phyloP scores from a whole-genome alignment of 148 eudicot genomes.

The Bassia scoparia region DNA sequence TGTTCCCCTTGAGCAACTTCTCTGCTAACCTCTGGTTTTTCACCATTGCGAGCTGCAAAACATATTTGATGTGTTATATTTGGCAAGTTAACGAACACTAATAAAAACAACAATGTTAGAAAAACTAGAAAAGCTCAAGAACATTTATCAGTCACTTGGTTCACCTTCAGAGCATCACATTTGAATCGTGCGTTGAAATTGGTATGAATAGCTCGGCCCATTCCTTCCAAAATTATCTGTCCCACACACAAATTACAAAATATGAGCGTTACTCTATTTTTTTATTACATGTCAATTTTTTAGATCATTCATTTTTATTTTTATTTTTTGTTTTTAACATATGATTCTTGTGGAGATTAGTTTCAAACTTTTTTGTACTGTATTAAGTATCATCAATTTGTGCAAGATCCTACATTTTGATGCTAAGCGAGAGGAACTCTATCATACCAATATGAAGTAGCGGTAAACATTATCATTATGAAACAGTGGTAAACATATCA shows the following conservation, averaged over 20 bases:
- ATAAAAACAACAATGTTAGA: neutral
- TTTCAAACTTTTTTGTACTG: too few relatives aligned
- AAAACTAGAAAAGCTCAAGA: neutral
- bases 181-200: conserved; percentile 78
- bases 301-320: neutral
- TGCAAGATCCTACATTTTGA: too few relatives aligned
- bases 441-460: too few relatives aligned
- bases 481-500: too few relatives aligned
- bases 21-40: conserved; percentile 96
- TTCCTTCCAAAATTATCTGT: conserved; percentile 98
- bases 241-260: conserved; percentile 15
- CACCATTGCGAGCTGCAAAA: conserved; percentile 93
- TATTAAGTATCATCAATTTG: too few relatives aligned
- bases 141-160: too few relatives aligned
- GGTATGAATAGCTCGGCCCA: conserved; percentile 93
- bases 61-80: neutral
- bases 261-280: neutral
- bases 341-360: too few relatives aligned
- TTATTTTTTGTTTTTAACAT: neutral
- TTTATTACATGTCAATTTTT: neutral
- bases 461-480: too few relatives aligned
- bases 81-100: neutral
- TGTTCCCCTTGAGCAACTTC: conserved; percentile 77
- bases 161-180: conserved; percentile 94
- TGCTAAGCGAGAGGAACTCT: too few relatives aligned